Evolutionary conservation across 2,329 filamentous ascomycete species (phyloP).

Genomic region (Aspergillus fumigatiaffinis): DNA sequence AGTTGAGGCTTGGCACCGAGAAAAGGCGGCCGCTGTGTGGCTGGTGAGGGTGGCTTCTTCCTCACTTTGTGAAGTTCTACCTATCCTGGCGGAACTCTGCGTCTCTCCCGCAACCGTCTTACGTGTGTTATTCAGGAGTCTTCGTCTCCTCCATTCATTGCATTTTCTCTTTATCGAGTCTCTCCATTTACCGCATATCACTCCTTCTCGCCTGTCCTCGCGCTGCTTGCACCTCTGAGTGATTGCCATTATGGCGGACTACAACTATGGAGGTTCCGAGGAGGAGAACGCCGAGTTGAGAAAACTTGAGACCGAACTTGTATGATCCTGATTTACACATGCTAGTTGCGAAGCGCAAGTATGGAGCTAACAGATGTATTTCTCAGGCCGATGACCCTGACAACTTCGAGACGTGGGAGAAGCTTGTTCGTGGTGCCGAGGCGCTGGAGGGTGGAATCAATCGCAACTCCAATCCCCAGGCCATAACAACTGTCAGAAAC

Average conservation of each 20-base stretch:
- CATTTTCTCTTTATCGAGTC: not conserved
- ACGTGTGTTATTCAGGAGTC: not conserved
- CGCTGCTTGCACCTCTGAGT: conserved; percentile 2
- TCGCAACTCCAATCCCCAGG: conserved; percentile 91
- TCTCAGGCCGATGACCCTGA: conserved; percentile 67
- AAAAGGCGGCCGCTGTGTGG: conserved; percentile 9
- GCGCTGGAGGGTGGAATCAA: conserved; percentile 87
- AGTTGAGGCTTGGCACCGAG: conserved; percentile 13
- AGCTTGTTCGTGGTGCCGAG: conserved; percentile 78
- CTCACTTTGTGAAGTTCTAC: not conserved
- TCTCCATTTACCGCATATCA: not conserved
- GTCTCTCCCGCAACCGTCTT: not conserved
- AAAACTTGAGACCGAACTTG: conserved; percentile 73
- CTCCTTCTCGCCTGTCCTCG: not conserved
- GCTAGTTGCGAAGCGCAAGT: not conserved
- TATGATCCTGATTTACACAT: conserved; percentile 46
- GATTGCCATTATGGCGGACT: conserved; percentile 60
- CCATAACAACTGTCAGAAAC: conserved; percentile 80
- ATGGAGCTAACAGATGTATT: conserved; percentile 6
- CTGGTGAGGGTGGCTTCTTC: conserved; percentile 6
- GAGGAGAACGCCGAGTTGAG: conserved; percentile 80
- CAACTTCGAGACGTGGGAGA: conserved; percentile 93
- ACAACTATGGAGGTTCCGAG: conserved; percentile 68
- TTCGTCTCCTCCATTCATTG: not conserved
- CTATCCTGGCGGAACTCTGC: conserved; percentile 4